Base-by-base conservation (phyloP, 257 asterid genomes). In the Schizonepeta tenuifolia region DNA sequence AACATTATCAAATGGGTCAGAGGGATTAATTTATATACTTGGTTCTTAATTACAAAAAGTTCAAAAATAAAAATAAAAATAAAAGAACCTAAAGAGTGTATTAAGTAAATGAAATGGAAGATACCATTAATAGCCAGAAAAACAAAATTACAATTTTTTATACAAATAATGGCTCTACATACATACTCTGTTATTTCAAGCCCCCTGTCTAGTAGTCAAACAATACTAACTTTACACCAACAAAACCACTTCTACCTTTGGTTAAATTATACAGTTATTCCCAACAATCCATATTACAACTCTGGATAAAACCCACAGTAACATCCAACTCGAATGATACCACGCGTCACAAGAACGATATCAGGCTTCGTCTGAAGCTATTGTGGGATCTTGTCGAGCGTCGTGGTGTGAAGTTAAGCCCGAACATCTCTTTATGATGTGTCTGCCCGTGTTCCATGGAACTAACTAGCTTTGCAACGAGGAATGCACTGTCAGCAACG, bases 351-450 rank as follows among this genome's bases (percentile, higher is more conserved):
- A 78, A 75, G 51, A 91, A 71, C 68, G 96, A 83, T 13, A 84
- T 70, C 80, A 91, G 59, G 74, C 90, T 85, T 20, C 89, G 87
- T 47, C 74, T 87, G 73, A 91, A 88, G 77, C 93, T 89, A 62
- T 81, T 81, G 53, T 58, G 15, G 58, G 57, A 75, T 71, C 84
- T 77, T 47, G 88, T 59, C 9, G 96, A 38, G 66, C 70, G 49
- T 15, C 85, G 83, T 11, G 98, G 91, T 3, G 96, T 70, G 71
- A 95, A 92, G 71, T 90, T 83, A 28, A 95, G 89, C 38, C 97
- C 97, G 64, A 95, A 90, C 96, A 90, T 87, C 76, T 87, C 99
- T 67, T 95, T 92, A 6, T 88, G 82, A 5, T 91, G 93, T 44
- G 89, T 72, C 24, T 83, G 80, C 10, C 88, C 92, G 0, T 86